A percentile compares a stretch with the other conserved stretches of the same genome.
Evolutionary conservation across 768 basidiomycete species (phyloP).

Genomic region (Amanita thiersii): DNA sequence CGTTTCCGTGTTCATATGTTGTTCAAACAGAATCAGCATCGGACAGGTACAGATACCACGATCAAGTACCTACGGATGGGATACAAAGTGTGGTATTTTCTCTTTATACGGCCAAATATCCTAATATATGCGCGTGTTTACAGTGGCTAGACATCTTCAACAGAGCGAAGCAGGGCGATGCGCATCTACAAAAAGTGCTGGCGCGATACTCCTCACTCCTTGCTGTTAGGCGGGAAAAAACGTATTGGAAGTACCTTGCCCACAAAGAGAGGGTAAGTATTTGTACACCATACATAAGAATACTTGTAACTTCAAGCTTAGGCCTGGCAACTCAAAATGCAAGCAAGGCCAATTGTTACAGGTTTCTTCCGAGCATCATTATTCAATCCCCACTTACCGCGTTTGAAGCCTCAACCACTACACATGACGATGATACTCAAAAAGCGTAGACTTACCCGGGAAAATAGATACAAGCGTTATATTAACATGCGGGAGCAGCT

Average conservation of each 20-base stretch:
- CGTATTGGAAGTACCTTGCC: slow-evolving; percentile 35
- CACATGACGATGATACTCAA: slow-evolving; percentile 66
- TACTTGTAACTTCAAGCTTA: slow-evolving; percentile 18
- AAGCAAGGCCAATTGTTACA: slow-evolving; percentile 60
- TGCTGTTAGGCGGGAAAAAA: slow-evolving; percentile 38
- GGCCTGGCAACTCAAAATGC: slow-evolving; percentile 49
- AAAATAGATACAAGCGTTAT: slow-evolving; percentile 32
- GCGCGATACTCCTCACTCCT: slow-evolving; percentile 54
- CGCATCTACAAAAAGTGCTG: slow-evolving; percentile 35
- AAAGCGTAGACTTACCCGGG: slow-evolving; percentile 27
- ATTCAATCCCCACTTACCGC: slow-evolving; percentile 66
- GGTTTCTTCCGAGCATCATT: slow-evolving; percentile 62
- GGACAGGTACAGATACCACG: slow-evolving; percentile 47
- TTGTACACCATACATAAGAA: neutral
- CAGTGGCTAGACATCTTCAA: slow-evolving; percentile 58
- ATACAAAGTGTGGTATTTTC: slow-evolving; percentile 40
- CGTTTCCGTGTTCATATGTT: slow-evolving; percentile 44
- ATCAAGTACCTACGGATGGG: slow-evolving; percentile 37
- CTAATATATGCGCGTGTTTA: neutral
- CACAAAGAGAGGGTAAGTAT: slow-evolving; percentile 44
- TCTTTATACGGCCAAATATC: neutral
- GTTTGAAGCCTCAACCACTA: slow-evolving; percentile 71
- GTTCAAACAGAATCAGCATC: slow-evolving; percentile 42
- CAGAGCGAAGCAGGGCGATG: slow-evolving; percentile 46
- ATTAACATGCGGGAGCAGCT: slow-evolving; percentile 21